Evolutionary conservation across 768 basidiomycete genomes (phyloP), one percentile per base, ranked within the genome.

Genomic region (Asterophora parasitica): DNA sequence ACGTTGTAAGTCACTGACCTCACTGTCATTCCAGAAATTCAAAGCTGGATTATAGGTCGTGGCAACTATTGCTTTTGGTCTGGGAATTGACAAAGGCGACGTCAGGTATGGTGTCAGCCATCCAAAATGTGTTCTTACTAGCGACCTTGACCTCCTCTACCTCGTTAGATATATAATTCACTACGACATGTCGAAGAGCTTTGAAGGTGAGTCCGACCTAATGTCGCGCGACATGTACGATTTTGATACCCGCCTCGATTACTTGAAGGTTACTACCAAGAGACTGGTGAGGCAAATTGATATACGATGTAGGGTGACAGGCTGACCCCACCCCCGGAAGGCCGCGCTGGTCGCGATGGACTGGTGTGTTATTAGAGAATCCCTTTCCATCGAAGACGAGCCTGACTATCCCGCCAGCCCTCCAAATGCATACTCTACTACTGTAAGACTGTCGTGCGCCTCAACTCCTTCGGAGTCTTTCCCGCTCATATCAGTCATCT

Each of bases 31-130:
- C 30, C 12, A 9, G 8, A 31, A 31, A 4, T 42, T 15, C 8
- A 23, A 35, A 17, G 13, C 38, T 16, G 43, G 16, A 33, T 42
- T 36, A 15, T 3, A 86, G 83, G 83, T 88, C 35, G 81, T 86
- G 19, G 86, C 86, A 8, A 88, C 88, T 0, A 78, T 92, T 42
- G 89, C 89, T 4, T 92, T 92, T 55, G 90, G 90, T 2, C 81
- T 91, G 68, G 89, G 89, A 1, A 91, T 92, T 37, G 88, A 92
- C 61, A 92, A 91, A 66, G 69, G 77, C 15, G 83, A 89, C 52
- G 86, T 88, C 44, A 75, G 85, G 81, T 81, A 59, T 16, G 65
- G 35, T 19, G 16, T 42, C 46, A 31, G 12, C 30, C 9, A 15
- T 11, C 2, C 37, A 31, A n/a, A 34, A 36, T 19, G 9, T 13